Conservation (phyloP, 2,329 filamentous ascomycete species). For the Domatiomyces catenatus region DNA sequence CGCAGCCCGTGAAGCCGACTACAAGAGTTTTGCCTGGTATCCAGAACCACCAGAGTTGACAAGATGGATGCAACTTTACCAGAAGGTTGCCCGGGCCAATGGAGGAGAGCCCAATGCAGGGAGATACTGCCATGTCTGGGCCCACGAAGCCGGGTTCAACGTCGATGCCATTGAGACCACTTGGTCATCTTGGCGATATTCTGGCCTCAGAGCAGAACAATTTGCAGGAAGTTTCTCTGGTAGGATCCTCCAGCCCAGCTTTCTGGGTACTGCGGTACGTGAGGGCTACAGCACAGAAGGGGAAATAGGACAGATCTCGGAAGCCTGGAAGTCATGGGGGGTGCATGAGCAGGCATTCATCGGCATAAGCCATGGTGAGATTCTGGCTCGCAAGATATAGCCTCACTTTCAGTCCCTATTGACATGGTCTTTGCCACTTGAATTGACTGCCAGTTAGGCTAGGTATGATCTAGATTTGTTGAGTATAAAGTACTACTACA, state of each 20-base stretch:
- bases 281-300: slow-evolving; percentile 13
- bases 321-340: slow-evolving; percentile 15
- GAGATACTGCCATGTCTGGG: slow-evolving; percentile 17
- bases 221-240: slow-evolving; percentile 14
- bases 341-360: slow-evolving; percentile 11
- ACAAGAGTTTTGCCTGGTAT: slow-evolving; percentile 19
- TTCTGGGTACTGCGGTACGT: slow-evolving; percentile 12
- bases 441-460: neutral
- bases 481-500: neutral
- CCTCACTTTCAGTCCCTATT: neutral
- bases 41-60: slow-evolving; percentile 18
- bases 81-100: slow-evolving; percentile 18
- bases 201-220: slow-evolving; percentile 8
- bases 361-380: slow-evolving; percentile 8
- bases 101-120: slow-evolving; percentile 22
- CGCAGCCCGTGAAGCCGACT: slow-evolving; percentile 29
- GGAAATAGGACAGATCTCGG: slow-evolving; percentile 13
- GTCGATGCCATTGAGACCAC: slow-evolving; percentile 11
- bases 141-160: slow-evolving; percentile 16
- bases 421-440: neutral
- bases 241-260: slow-evolving; percentile 14
- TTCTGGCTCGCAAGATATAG: slow-evolving; percentile 11
- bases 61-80: slow-evolving; percentile 18
- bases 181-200: slow-evolving; percentile 14
- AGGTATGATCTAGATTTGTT: neutral